These are phyloP conservation scores for Narthecium ossifragum DNA, from an alignment of 106 monocot species.

Conservation along the genomic window DNA sequence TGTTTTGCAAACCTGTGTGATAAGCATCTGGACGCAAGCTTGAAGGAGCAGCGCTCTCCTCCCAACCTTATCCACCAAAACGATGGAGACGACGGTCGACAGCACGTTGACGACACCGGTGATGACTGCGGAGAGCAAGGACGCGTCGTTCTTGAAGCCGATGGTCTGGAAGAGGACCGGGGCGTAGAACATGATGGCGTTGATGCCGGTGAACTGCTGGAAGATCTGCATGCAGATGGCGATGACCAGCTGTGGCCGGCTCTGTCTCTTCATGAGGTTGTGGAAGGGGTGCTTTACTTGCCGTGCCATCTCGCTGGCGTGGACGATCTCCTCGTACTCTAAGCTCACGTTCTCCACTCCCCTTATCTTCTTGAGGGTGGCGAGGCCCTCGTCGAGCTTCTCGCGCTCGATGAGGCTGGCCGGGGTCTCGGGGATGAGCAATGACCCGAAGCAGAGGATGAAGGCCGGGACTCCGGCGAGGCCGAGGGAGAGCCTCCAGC, in stretches of 20 bases:
- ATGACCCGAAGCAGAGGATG: not conserved
- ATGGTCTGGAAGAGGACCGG: not conserved
- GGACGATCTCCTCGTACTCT: not conserved
- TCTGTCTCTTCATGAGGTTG: not conserved
- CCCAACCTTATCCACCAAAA: constrained; percentile 20
- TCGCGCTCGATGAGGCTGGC: not conserved
- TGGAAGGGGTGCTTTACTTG: not conserved
- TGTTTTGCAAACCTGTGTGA: too few species aligned
- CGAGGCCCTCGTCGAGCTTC: not conserved
- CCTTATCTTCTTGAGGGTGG: not conserved
- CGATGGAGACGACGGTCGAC: not conserved
- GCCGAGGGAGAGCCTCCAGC: not conserved
- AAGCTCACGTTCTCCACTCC: not conserved
- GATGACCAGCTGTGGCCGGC: not conserved
- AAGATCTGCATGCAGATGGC: not conserved
- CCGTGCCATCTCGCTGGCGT: not conserved
- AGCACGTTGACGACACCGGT: not conserved
- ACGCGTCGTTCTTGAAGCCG: not conserved
- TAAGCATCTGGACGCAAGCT: constrained; percentile 24
- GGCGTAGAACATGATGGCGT: not conserved
- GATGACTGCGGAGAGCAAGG: not conserved
- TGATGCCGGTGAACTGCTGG: not conserved
- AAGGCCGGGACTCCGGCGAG: not conserved
- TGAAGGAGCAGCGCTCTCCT: constrained; percentile 15
- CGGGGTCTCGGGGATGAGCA: not conserved